Evolutionary conservation across 306 rosid species (phyloP).

Genomic region (Sphenostylis stenocarpa): DNA sequence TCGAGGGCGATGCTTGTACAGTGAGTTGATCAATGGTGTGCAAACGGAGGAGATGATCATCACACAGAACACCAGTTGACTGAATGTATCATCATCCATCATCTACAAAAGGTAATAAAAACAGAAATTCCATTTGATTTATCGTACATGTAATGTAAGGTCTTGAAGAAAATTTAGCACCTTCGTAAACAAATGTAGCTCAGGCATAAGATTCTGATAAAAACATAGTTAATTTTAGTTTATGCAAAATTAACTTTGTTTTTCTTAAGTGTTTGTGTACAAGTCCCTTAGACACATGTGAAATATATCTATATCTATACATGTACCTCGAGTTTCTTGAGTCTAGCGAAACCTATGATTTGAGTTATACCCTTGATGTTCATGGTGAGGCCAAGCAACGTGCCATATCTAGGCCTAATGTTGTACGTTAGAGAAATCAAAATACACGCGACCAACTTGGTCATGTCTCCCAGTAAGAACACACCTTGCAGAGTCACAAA

Average conservation of each 20-base stretch:
- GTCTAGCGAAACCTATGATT: not conserved
- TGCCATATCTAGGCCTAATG: constrained; percentile 35
- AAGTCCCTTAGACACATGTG: not conserved
- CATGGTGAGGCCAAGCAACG: constrained; percentile 43
- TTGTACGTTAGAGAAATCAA: constrained; percentile 33
- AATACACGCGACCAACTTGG: constrained; percentile 32
- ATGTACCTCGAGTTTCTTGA: constrained; percentile 26
- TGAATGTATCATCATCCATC: constrained; percentile 27
- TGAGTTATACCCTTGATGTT: constrained; percentile 52
- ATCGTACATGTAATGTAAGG: not conserved
- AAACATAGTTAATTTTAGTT: too few relatives aligned
- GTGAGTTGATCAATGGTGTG: constrained; percentile 21
- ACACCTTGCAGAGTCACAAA: constrained; percentile 13
- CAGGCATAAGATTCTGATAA: too few relatives aligned
- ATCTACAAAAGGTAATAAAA: constrained; percentile 23
- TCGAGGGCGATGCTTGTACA: constrained; percentile 22
- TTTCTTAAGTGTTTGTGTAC: too few relatives aligned
- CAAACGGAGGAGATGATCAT: constrained; percentile 14
- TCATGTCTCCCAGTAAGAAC: not conserved
- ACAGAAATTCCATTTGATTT: not conserved
- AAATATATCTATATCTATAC: not conserved
- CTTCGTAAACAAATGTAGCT: too few relatives aligned
- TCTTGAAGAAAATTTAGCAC: too few relatives aligned
- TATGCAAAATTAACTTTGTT: too few relatives aligned
- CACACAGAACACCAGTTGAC: constrained; percentile 28